phyloP scores from a whole-genome alignment of 495 filamentous ascomycete genomes.

The Entonaema liquescens region DNA sequence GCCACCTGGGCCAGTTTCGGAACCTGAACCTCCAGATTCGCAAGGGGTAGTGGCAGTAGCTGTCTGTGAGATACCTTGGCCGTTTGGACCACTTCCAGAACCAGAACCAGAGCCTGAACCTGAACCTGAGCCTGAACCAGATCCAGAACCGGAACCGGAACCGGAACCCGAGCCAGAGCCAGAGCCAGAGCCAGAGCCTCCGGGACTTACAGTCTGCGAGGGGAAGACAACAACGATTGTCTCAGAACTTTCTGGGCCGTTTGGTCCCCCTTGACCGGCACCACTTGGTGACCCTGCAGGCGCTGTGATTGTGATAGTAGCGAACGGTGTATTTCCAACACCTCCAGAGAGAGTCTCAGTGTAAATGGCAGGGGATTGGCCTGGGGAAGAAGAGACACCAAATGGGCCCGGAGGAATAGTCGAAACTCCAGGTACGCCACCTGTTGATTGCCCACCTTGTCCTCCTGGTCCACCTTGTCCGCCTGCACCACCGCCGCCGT shows the following conservation, averaged over 20 bases:
- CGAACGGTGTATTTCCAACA: constrained; percentile 26
- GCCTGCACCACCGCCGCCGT: constrained; percentile 22
- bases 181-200: constrained; percentile 7
- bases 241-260: constrained; percentile 29
- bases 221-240: constrained; percentile 34
- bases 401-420: constrained; percentile 40
- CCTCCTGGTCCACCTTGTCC: constrained; percentile 41
- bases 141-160: background rate
- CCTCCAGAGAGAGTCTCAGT: constrained; percentile 33
- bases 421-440: constrained; percentile 16
- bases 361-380: constrained; percentile 27
- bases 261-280: constrained; percentile 33
- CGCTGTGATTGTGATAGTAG: constrained; percentile 42
- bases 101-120: constrained; percentile 7
- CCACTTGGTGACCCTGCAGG: constrained; percentile 32
- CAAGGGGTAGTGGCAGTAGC: constrained; percentile 24
- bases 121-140: background rate
- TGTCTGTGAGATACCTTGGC: constrained; percentile 19
- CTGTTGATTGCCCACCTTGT: constrained; percentile 33
- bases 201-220: constrained; percentile 13
- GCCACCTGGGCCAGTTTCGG: constrained; percentile 28
- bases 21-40: constrained; percentile 28
- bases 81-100: constrained; percentile 21
- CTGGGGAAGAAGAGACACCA: constrained; percentile 39
- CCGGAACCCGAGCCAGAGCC: background rate